phyloP scores from a whole-genome alignment of 257 asterid species.

The Fraxinus excelsior region DNA sequence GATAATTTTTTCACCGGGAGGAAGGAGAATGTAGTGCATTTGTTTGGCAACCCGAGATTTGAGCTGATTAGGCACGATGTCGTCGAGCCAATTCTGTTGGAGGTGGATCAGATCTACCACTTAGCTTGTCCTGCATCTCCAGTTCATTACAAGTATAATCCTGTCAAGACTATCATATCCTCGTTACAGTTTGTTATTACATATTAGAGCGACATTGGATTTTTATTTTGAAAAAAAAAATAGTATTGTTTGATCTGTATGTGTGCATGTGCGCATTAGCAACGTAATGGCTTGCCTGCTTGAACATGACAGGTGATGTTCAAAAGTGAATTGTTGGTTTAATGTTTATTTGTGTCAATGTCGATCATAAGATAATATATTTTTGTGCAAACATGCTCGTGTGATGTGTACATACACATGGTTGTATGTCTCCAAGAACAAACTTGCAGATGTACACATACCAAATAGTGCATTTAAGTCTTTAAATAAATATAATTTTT shows the following conservation, averaged over 20 bases:
- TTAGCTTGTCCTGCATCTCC: conserved; percentile 83
- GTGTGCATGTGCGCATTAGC: neutral
- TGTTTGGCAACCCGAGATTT: conserved; percentile 70
- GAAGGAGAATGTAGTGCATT: conserved; percentile 71
- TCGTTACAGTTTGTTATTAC: conserved; percentile 20
- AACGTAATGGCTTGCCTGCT: neutral
- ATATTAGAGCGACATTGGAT: neutral
- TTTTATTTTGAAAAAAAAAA: too few species aligned
- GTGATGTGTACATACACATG: neutral
- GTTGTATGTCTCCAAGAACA: neutral
- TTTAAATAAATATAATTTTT: neutral
- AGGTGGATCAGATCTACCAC: conserved; percentile 83
- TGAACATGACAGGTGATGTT: neutral
- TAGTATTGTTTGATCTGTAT: neutral
- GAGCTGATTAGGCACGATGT: conserved; percentile 82
- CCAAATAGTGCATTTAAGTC: neutral
- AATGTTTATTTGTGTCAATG: neutral
- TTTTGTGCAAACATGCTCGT: neutral
- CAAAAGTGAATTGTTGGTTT: neutral
- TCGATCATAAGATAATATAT: neutral
- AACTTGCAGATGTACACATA: neutral
- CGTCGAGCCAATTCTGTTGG: conserved; percentile 72
- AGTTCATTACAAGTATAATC: conserved; percentile 69
- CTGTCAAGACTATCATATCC: conserved; percentile 84
- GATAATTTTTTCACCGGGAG: conserved; percentile 78